Conservation (phyloP, 2,329 filamentous ascomycete genomes). For the Pseudopyrenochaeta lycopersici region DNA sequence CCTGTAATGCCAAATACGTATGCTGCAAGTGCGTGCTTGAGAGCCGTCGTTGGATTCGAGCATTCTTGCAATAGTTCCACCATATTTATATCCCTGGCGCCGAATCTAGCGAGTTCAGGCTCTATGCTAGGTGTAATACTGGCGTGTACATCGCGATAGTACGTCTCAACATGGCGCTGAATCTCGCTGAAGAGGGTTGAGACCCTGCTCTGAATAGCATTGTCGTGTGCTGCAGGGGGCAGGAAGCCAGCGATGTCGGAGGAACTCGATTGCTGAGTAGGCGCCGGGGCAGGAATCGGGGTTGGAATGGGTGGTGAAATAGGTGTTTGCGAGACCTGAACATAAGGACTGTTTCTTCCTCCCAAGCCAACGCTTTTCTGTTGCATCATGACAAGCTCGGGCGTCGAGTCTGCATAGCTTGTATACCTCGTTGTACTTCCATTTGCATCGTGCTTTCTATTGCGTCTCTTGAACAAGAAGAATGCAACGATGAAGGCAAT, state of each 20-base stretch:
- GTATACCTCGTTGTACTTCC: slow-evolving; percentile 13
- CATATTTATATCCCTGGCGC: slow-evolving; percentile 29
- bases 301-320: slow-evolving; percentile 10
- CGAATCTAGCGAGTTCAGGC: slow-evolving; percentile 36
- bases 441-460: slow-evolving; percentile 13
- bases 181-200: slow-evolving; percentile 35
- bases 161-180: slow-evolving; percentile 40
- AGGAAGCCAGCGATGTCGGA: slow-evolving; percentile 31
- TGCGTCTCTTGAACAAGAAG: slow-evolving; percentile 40
- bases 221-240: slow-evolving; percentile 33
- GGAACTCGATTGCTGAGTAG: slow-evolving; percentile 11
- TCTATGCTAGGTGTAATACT: slow-evolving; percentile 46
- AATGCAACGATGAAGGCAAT: slow-evolving; percentile 40
- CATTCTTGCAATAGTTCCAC: slow-evolving; percentile 35
- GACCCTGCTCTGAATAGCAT: slow-evolving; percentile 28
- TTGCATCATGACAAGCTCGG: slow-evolving; percentile 34
- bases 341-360: slow-evolving; percentile 31
- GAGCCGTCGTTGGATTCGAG: slow-evolving; percentile 33
- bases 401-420: slow-evolving; percentile 29
- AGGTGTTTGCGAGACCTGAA: slow-evolving; percentile 37
- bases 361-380: slow-evolving; percentile 25
- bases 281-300: slow-evolving; percentile 6
- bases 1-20: slow-evolving; percentile 36
- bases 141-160: slow-evolving; percentile 47
- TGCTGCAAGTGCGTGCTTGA: slow-evolving; percentile 42